Percentiles rank a stretch among this genome's conserved stretches.
Conservation (phyloP, 2,329 filamentous ascomycete species). For the Aureobasidium zeae region DNA sequence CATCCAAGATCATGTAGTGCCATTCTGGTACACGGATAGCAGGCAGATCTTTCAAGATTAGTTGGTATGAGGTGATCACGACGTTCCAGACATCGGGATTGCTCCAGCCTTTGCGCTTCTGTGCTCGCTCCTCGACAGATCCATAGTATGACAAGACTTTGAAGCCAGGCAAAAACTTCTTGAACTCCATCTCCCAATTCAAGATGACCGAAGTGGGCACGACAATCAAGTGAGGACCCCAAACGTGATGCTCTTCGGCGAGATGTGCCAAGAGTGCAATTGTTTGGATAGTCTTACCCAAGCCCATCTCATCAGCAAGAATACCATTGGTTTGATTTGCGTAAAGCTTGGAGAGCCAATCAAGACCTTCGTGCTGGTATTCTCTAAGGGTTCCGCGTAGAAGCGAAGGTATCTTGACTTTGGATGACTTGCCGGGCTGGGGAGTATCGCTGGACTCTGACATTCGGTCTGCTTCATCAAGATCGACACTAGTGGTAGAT, state of each 20-base stretch:
- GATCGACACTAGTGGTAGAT: conserved; percentile 19
- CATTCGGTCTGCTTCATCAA: conserved; percentile 15
- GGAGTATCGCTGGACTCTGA: conserved; percentile 16
- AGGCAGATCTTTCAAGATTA: conserved; percentile 87
- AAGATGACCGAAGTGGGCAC: conserved; percentile 97
- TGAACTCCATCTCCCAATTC: conserved; percentile 99
- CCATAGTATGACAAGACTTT: conserved; percentile 98
- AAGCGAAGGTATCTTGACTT: conserved; percentile 52
- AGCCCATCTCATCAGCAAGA: conserved; percentile 93
- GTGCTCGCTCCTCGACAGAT: conserved; percentile 79
- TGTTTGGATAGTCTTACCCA: conserved; percentile 97
- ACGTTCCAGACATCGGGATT: conserved; percentile 73
- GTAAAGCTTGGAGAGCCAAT: conserved; percentile 92
- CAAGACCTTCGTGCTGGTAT: conserved; percentile 93
- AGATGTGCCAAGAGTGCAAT: conserved; percentile 89
- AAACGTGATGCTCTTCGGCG: conserved; percentile 79
- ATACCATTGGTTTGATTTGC: conserved; percentile 91
- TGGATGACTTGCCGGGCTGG: conserved; percentile 19
- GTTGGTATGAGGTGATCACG: conserved; percentile 93
- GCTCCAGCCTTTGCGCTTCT: conserved; percentile 87
- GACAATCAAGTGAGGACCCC: conserved; percentile 92
- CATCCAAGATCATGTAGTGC: conserved; percentile 98
- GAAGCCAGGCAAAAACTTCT: conserved; percentile 97
- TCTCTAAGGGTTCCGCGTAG: conserved; percentile 83
- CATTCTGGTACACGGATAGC: conserved; percentile 87